phyloP scores from a whole-genome alignment of 2,329 filamentous ascomycete genomes.

The Cladosporium sp. region DNA sequence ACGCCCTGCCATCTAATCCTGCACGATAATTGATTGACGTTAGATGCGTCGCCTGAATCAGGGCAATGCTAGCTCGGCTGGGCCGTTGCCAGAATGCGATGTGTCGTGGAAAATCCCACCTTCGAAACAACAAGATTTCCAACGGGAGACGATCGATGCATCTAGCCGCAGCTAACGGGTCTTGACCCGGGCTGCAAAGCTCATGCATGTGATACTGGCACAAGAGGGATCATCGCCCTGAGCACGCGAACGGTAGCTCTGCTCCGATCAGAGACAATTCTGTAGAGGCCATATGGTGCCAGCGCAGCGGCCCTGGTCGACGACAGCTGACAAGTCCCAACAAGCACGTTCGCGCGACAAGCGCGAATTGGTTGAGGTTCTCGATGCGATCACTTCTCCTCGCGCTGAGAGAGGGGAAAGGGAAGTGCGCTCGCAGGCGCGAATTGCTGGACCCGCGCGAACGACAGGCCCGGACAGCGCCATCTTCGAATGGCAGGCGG shows the following conservation, averaged over 20 bases:
- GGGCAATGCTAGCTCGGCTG: conserved; percentile 12
- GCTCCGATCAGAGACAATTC: conserved; percentile 18
- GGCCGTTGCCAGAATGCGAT: conserved; percentile 16
- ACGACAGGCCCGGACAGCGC: conserved; percentile 21
- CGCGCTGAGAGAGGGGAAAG: background rate
- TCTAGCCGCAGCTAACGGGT: conserved; percentile 20
- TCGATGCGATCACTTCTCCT: conserved; percentile 12
- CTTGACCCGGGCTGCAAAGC: conserved; percentile 19
- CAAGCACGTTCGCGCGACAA: conserved; percentile 15
- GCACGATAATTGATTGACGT: conserved; percentile 10
- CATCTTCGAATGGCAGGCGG: conserved; percentile 30
- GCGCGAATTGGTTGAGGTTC: background rate
- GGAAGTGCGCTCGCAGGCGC: background rate
- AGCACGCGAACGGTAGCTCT: conserved; percentile 17
- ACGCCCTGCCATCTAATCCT: background rate
- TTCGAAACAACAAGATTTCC: conserved; percentile 15
- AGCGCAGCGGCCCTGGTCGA: conserved; percentile 7
- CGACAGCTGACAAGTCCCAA: conserved; percentile 16
- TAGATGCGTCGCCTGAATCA: conserved; percentile 10
- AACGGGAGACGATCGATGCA: conserved; percentile 15
- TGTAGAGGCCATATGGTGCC: conserved; percentile 16
- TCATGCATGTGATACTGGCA: conserved; percentile 20
- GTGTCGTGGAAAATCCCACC: conserved; percentile 16
- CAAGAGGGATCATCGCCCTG: conserved; percentile 10
- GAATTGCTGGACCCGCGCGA: conserved; percentile 1